These are phyloP conservation scores for Coemansia sp. DNA, from an alignment of 192 early-diverging fungal genomes.

Conservation along the genomic window DNA sequence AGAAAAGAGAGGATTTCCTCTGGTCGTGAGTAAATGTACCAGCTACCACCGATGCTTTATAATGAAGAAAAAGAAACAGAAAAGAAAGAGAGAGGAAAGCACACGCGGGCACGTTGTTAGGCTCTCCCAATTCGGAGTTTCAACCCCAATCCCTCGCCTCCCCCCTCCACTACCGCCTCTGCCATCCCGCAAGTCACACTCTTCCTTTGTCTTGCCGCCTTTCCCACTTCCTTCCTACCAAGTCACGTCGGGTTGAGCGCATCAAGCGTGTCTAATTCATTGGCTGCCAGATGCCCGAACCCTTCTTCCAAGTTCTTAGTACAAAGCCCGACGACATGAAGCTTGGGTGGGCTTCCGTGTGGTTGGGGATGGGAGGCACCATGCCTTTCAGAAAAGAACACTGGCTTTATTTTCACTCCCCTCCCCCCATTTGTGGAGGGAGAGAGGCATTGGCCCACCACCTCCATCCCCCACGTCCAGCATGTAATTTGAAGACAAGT, in stretches of 20 bases:
- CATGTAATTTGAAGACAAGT: neutral
- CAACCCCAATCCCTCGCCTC: neutral
- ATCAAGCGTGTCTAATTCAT: neutral
- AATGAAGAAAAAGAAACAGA: neutral
- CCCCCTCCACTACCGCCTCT: neutral
- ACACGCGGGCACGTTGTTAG: neutral
- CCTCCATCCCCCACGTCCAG: neutral
- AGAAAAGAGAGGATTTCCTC: neutral
- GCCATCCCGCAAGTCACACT: neutral
- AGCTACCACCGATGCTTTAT: neutral
- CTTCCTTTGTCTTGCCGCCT: neutral
- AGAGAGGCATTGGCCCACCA: neutral
- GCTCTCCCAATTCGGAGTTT: slow-evolving; percentile 1
- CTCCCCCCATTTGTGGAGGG: neutral
- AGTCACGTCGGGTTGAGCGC: neutral
- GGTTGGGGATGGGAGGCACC: too few relatives aligned
- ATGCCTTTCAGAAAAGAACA: too few relatives aligned
- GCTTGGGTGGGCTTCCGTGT: too few relatives aligned
- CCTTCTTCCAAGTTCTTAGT: too few relatives aligned
- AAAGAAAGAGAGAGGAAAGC: too few relatives aligned
- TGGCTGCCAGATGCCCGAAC: neutral
- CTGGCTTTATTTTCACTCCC: too few relatives aligned
- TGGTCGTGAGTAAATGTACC: neutral
- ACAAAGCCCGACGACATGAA: neutral
- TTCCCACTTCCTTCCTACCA: neutral